These are phyloP conservation scores for Aspergillus calidoustus DNA, from an alignment of 2,329 filamentous ascomycete genomes.

Conservation along the genomic window DNA sequence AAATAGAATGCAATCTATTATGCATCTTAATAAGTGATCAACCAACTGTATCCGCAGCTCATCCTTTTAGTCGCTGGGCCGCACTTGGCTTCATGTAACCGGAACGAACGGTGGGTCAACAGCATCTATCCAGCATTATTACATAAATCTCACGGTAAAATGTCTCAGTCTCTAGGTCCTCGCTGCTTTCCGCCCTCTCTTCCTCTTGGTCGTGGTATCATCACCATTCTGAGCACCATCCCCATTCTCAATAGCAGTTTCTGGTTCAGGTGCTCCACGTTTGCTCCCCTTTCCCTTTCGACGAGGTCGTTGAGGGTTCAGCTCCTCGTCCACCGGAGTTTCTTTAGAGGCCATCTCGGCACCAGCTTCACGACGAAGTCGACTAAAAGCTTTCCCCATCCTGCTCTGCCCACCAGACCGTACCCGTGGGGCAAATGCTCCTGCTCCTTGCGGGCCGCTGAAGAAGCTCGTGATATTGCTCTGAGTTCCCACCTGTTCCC, in stretches of 20 bases:
- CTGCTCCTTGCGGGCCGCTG: conserved; percentile 62
- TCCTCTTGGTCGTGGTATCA: conserved; percentile 31
- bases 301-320: conserved; percentile 4
- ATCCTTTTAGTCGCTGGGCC: conserved; percentile 12
- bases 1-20: conserved; percentile 11
- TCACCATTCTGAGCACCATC: conserved; percentile 14
- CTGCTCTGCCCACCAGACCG: conserved; percentile 67
- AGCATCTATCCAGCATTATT: conserved; percentile 7
- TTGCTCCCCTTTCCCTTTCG: conserved; percentile 24
- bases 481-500: conserved; percentile 89
- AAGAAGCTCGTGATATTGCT: conserved; percentile 96
- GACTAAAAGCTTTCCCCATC: conserved; percentile 74
- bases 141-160: conserved; percentile 11
- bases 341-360: conserved; percentile 20
- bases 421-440: conserved; percentile 73
- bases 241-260: not conserved
- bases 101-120: conserved; percentile 24
- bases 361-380: conserved; percentile 62
- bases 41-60: conserved; percentile 15
- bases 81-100: conserved; percentile 21
- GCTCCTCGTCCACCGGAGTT: conserved; percentile 6
- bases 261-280: conserved; percentile 18
- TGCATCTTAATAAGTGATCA: conserved; percentile 10
- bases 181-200: conserved; percentile 25
- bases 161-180: conserved; percentile 3